A percentile compares a stretch with the other conserved stretches of the same genome.
Evolutionary conservation across 2,329 filamentous ascomycete genomes (phyloP).

Genomic region (Anisogramma anomala): DNA sequence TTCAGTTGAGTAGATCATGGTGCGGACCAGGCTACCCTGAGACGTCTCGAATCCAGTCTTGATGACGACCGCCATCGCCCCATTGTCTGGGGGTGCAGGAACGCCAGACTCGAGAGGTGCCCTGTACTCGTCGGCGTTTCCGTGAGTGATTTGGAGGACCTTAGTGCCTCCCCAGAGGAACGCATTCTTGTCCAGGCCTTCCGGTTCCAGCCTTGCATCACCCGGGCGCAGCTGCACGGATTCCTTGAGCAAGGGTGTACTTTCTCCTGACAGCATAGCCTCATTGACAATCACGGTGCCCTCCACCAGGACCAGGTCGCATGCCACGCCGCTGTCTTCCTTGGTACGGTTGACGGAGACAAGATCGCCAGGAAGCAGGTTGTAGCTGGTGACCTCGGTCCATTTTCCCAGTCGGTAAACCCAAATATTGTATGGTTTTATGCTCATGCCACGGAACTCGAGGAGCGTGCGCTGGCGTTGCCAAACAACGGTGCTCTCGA

Average conservation of each 20-base stretch:
- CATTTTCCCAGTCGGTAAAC: conserved; percentile 81
- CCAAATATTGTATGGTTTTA: conserved; percentile 94
- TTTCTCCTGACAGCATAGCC: conserved; percentile 97
- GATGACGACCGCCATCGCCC: conserved; percentile 83
- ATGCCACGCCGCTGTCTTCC: conserved; percentile 92
- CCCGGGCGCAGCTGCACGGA: conserved; percentile 81
- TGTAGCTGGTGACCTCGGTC: conserved; percentile 80
- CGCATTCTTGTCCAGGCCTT: conserved; percentile 90
- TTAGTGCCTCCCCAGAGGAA: conserved; percentile 97
- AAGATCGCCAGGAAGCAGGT: conserved; percentile 83
- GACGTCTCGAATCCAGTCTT: conserved; percentile 99
- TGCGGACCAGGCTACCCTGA: conserved; percentile 91
- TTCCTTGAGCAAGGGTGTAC: conserved; percentile 91
- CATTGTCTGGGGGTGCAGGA: conserved; percentile 77
- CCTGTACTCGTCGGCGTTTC: conserved; percentile 62
- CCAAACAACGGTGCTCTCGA: conserved; percentile 98
- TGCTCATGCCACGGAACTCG: conserved; percentile 98
- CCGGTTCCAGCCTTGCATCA: conserved; percentile 70
- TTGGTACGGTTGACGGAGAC: conserved; percentile 89
- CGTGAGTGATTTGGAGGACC: conserved; percentile 88
- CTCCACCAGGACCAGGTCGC: conserved; percentile 91
- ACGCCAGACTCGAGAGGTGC: conserved; percentile 65
- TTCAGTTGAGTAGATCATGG: conserved; percentile 99
- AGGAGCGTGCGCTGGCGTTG: conserved; percentile 90
- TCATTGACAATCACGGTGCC: conserved; percentile 97